Base-by-base conservation (phyloP, 2,329 filamentous ascomycete genomes). In the Tolypocladium tropicale region DNA sequence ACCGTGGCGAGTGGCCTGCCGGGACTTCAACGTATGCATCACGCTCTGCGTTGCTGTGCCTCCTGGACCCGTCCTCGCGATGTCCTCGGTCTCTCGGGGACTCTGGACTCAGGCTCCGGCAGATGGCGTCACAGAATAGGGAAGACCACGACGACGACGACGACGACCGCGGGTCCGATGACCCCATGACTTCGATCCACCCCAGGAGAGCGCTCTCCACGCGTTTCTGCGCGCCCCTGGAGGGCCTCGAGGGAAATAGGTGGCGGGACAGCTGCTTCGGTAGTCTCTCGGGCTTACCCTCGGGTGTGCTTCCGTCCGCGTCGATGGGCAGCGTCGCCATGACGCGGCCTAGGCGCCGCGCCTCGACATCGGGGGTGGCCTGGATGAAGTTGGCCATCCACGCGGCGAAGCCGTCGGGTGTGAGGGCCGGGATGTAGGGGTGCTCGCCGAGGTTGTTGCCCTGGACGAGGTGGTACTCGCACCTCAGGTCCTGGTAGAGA, bases 251-350 rank as follows among this genome's bases (percentile, higher is more conserved):
- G 0, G 90, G 90, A 41, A 95, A 81, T 4, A 94, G 76, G 53
- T 86, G 79, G 43, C 90, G 78, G 1, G 89, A 85, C 3, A 95
- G 78, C 62, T 91, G 85, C 60, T 89, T 90, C 0, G 90, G 91
- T 55, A 95, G 85, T 2, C 88, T 78, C 68, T 92, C 88, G 12
- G 80, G 83, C 60, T 78, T 81, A 52, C 86, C 80, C 49, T 84
- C 78, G 0, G 83, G 77, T 55, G 85, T 83, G 68, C 84, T 61
- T 10, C 71, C 72, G 52, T 76, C 72, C 0, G 73, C 72, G 33
- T 77, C 71, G 62, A 95, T 87, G 0, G 89, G 87, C 70, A 92
- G 82, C 49, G 85, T 79, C 4, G 83, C 69, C 4, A 92, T 81
- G 25, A 90, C 82, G 56, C 80, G 83, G 48, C 83, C 77, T 5